Evolutionary conservation across 176 grass and related monocot genomes (phyloP).

Genomic region (Oryza australiensis): DNA sequence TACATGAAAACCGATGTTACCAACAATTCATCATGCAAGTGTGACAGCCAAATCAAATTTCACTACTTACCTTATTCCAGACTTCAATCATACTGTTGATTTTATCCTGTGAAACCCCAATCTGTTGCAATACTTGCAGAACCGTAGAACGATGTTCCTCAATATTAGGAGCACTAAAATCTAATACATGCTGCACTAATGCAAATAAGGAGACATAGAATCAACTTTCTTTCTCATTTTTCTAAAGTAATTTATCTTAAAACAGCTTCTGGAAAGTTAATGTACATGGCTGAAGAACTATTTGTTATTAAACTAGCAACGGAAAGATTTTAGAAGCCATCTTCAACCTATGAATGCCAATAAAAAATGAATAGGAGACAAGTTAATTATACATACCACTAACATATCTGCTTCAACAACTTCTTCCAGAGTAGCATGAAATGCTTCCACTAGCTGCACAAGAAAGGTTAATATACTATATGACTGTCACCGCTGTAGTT

Average conservation of each 20-base stretch:
- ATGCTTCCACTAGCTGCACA: constrained; percentile 86
- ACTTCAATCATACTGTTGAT: constrained; percentile 96
- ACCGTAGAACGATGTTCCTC: constrained; percentile 77
- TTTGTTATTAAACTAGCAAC: constrained; percentile 13
- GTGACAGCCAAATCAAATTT: constrained; percentile 27
- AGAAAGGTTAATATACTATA: background rate
- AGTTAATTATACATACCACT: constrained; percentile 67
- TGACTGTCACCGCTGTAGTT: background rate
- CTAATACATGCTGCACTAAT: constrained; percentile 83
- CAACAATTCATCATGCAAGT: constrained; percentile 16
- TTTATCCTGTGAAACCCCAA: constrained; percentile 81
- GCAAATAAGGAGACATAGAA: constrained; percentile 20
- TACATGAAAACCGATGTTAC: constrained; percentile 25
- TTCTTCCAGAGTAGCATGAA: constrained; percentile 97
- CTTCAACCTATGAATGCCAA: constrained; percentile 5
- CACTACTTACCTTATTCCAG: constrained; percentile 82
- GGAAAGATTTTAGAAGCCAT: constrained; percentile 22
- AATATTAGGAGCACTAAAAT: constrained; percentile 79
- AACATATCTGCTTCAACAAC: constrained; percentile 94
- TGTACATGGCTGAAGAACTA: constrained; percentile 9
- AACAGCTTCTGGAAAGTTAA: constrained; percentile 17
- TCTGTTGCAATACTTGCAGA: constrained; percentile 87
- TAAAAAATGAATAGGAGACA: background rate
- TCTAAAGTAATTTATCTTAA: constrained; percentile 14
- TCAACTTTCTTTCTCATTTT: constrained; percentile 20